Evolutionary conservation across 2,329 filamentous ascomycete species (phyloP).

Genomic region (Xylaria sp.): DNA sequence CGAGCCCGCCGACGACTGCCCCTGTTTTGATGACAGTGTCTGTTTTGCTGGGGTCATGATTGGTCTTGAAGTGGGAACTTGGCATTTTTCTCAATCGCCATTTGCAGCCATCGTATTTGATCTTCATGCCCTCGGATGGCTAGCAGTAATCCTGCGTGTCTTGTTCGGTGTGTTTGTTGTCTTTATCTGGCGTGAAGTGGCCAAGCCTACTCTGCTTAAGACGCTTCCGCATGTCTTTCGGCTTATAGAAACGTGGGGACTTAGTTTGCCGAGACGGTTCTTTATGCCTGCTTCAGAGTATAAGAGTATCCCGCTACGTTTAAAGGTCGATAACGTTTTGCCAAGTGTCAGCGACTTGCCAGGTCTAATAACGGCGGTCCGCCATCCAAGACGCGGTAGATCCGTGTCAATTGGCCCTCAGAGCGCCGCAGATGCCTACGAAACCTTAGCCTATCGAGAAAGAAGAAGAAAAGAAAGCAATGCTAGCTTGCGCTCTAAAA

Average conservation of each 20-base stretch:
- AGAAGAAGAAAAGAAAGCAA: constrained; percentile 66
- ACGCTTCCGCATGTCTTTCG: constrained; percentile 88
- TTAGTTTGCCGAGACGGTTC: constrained; percentile 87
- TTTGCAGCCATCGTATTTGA: constrained; percentile 68
- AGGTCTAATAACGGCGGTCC: constrained; percentile 81
- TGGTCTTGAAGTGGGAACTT: constrained; percentile 83
- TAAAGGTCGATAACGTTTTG: constrained; percentile 84
- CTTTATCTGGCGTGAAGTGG: constrained; percentile 88
- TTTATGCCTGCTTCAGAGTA: constrained; percentile 94
- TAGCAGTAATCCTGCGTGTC: constrained; percentile 73
- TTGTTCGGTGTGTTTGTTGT: constrained; percentile 83
- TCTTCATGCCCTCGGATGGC: constrained; percentile 73
- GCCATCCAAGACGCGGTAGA: constrained; percentile 79
- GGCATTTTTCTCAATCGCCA: constrained; percentile 76
- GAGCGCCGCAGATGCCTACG: constrained; percentile 95
- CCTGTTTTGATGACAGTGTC: constrained; percentile 96
- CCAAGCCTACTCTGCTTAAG: constrained; percentile 85
- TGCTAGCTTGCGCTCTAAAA: constrained; percentile 57
- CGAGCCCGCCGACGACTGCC: constrained; percentile 95
- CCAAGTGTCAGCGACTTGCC: constrained; percentile 90
- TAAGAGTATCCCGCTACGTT: constrained; percentile 78
- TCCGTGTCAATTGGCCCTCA: constrained; percentile 93
- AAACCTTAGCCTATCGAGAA: constrained; percentile 91
- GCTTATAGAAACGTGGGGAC: constrained; percentile 80
- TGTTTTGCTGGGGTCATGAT: constrained; percentile 92